Evolutionary conservation across 805 yeast genomes (phyloP).

Genomic region (Pichia exigua): DNA sequence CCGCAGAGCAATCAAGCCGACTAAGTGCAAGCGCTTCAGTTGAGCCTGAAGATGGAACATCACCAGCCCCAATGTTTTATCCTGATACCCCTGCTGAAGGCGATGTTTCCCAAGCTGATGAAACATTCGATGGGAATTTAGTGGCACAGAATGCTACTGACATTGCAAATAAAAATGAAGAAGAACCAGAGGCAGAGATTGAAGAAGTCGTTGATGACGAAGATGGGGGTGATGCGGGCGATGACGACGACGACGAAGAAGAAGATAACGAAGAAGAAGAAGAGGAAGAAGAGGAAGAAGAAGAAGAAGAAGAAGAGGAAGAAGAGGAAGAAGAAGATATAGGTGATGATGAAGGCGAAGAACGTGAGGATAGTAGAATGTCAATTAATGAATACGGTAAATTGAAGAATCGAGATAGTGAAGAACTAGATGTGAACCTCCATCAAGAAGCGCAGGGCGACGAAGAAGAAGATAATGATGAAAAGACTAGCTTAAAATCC

Average conservation of each 20-base stretch:
- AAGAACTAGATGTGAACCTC: neutral
- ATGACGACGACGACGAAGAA: neutral
- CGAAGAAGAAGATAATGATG: conserved; percentile 1
- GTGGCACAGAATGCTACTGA: neutral
- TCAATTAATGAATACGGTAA: conserved; percentile 8
- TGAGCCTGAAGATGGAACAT: conserved; percentile 2
- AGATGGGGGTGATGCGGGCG: neutral
- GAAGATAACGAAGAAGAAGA: conserved; percentile 2
- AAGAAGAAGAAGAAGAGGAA: neutral
- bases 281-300: neutral
- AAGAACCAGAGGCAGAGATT: no score
- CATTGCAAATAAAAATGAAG: neutral
- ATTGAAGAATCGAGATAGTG: conserved; percentile 10
- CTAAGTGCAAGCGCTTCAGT: conserved; percentile 2
- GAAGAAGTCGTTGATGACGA: neutral
- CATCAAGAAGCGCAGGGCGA: conserved; percentile 5
- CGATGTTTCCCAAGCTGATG: conserved; percentile 1
- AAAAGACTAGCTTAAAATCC: neutral
- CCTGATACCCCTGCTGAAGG: neutral
- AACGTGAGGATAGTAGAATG: conserved; percentile 2
- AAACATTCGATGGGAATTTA: neutral
- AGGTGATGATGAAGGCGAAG: conserved; percentile 6
- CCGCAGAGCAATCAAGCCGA: neutral
- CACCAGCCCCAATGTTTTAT: neutral
- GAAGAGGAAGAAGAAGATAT: neutral